phyloP scores from a whole-genome alignment of 331 rosid genomes.

The Quercus lobata region DNA sequence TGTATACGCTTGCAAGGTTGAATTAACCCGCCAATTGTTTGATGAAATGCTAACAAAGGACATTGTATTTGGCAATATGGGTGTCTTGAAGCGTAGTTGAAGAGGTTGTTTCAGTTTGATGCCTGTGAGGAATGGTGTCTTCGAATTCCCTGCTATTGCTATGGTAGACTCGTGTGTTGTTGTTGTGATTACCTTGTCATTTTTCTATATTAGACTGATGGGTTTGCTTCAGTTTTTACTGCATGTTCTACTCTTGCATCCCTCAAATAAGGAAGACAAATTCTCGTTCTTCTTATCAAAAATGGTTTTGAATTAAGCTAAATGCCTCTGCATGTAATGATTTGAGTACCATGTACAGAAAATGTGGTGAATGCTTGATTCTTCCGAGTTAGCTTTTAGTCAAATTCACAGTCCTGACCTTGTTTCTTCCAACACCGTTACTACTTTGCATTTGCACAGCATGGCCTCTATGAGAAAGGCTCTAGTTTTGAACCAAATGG shows the following conservation, averaged over 20 bases:
- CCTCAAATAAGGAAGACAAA: too few relatives aligned
- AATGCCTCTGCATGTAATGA: too few relatives aligned
- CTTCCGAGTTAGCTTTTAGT: not conserved
- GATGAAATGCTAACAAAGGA: slow-evolving; percentile 38
- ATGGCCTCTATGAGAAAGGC: slow-evolving; percentile 49
- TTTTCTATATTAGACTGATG: too few relatives aligned
- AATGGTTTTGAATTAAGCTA: too few relatives aligned
- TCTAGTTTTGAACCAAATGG: slow-evolving; percentile 35
- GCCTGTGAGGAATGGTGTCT: slow-evolving; percentile 44
- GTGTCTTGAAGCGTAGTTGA: slow-evolving; percentile 19
- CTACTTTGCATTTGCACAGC: slow-evolving; percentile 53
- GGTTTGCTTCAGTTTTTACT: too few relatives aligned
- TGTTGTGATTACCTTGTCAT: too few relatives aligned
- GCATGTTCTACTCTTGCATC: too few relatives aligned
- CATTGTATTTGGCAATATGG: slow-evolving; percentile 48
- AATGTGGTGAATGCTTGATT: too few relatives aligned
- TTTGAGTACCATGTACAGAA: too few relatives aligned
- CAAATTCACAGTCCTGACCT: slow-evolving; percentile 45
- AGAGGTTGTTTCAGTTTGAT: slow-evolving; percentile 27
- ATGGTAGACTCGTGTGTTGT: too few relatives aligned
- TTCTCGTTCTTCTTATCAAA: too few relatives aligned
- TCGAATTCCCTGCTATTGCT: slow-evolving; percentile 44
- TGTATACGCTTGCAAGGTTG: slow-evolving; percentile 26
- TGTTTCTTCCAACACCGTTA: slow-evolving; percentile 49
- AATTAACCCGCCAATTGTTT: slow-evolving; percentile 43